A percentile compares a stretch with the other conserved stretches of the same genome.
These are phyloP conservation scores for Phanerochaete sordida DNA, from an alignment of 768 basidiomycete genomes.

Conservation along the genomic window DNA sequence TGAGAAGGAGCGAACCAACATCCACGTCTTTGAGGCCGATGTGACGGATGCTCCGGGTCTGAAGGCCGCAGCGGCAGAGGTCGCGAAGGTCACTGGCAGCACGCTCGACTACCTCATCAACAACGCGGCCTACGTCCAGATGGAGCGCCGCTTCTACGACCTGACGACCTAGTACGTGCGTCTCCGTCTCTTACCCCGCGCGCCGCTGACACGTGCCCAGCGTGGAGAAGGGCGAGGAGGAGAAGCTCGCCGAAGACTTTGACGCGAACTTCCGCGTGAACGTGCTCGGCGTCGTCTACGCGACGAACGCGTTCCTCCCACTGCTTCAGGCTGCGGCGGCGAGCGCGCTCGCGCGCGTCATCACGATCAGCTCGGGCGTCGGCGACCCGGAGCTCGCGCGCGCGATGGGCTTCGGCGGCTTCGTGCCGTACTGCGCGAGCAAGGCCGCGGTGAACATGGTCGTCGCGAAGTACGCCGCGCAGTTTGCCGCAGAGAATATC, in stretches of 20 bases:
- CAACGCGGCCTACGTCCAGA: conserved; percentile 28
- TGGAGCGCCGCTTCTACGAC: conserved; percentile 3
- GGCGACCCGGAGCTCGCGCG: conserved; percentile 27
- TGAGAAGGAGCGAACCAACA: conserved; percentile 17
- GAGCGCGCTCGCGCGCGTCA: conserved; percentile 29
- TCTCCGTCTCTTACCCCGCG: too few relatives aligned
- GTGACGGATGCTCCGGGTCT: conserved; percentile 28
- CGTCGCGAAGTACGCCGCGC: conserved; percentile 32
- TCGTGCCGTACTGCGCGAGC: conserved; percentile 30
- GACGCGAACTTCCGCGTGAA: conserved; percentile 27
- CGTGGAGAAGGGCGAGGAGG: conserved; percentile 11
- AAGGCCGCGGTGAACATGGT: conserved; percentile 37
- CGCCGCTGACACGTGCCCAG: conserved; percentile 6
- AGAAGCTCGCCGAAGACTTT: conserved; percentile 22
- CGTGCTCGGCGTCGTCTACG: conserved; percentile 31
- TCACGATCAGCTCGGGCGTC: conserved; percentile 29
- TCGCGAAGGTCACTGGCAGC: conserved; percentile 28
- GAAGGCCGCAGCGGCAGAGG: conserved; percentile 26
- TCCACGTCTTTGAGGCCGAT: conserved; percentile 36
- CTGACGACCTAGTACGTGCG: conserved; percentile 22
- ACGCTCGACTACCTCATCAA: conserved; percentile 36
- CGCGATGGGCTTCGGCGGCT: conserved; percentile 1
- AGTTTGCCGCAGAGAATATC: conserved; percentile 31
- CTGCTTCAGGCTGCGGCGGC: conserved; percentile 28
- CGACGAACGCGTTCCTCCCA: conserved; percentile 37